These are phyloP conservation scores for Talaromyces piceae DNA, from an alignment of 2,329 filamentous ascomycete species.

Conservation along the genomic window DNA sequence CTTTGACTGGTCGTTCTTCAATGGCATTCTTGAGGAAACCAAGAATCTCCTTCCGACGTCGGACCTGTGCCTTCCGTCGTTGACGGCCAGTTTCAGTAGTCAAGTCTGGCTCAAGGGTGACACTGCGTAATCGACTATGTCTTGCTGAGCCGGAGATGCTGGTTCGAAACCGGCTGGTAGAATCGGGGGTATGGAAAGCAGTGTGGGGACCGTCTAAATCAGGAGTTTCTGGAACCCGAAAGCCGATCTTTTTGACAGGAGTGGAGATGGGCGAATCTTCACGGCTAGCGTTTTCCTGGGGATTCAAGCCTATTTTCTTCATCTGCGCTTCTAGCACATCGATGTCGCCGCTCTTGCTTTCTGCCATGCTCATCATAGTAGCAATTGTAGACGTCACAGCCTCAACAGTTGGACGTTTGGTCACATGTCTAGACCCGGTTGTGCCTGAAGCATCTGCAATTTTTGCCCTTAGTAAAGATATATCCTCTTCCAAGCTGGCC, in stretches of 20 bases:
- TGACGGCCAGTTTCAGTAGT: conserved; percentile 23
- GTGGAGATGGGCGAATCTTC: conserved; percentile 34
- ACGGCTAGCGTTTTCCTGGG: conserved; percentile 20
- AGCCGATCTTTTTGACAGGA: conserved; percentile 24
- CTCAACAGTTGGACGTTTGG: conserved; percentile 74
- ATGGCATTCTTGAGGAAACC: conserved; percentile 20
- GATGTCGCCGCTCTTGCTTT: conserved; percentile 84
- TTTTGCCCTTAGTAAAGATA: conserved; percentile 71
- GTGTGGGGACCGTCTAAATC: conserved; percentile 29
- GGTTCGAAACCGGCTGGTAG: conserved; percentile 26
- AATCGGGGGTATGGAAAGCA: conserved; percentile 37
- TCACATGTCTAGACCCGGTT: conserved; percentile 31
- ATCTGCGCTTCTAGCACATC: conserved; percentile 85
- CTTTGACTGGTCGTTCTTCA: conserved; percentile 14
- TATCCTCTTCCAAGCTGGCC: conserved; percentile 68
- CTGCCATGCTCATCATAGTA: conserved; percentile 88
- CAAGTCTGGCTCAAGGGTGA: conserved; percentile 21
- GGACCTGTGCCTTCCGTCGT: conserved; percentile 29
- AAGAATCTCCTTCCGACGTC: conserved; percentile 23
- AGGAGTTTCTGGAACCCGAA: conserved; percentile 29
- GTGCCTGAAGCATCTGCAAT: conserved; percentile 53
- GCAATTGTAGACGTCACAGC: conserved; percentile 83
- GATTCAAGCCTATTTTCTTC: conserved; percentile 57
- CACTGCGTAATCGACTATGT: conserved; percentile 25
- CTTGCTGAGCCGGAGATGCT: conserved; percentile 29